Evolutionary conservation across 495 filamentous ascomycete genomes (phyloP), one percentile per base, ranked within the genome.

Genomic region (Neurospora sp.): DNA sequence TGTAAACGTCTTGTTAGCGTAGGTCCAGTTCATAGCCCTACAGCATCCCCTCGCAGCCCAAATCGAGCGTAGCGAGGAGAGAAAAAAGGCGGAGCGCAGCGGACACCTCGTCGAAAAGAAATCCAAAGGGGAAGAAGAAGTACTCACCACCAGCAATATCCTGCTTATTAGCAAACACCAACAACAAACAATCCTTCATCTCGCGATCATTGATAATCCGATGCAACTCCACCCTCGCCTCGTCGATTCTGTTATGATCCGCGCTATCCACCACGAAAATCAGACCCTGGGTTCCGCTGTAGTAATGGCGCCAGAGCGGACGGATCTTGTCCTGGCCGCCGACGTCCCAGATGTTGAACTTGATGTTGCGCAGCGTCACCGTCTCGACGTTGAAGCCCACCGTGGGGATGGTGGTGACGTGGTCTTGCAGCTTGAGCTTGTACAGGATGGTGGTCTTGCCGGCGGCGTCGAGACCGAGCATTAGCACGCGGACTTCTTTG

Each of bases 381-480:
- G 93, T 97, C 86, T 99, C 96, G 80, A 99, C 96, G 85, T 99
- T 99, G 87, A 99, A 99, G 72, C 96, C 96, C 78, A 98, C 96
- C 39, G 96, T 98, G 36, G 96, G 96, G 77, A 99, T 98, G n/a
- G 96, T 98, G 69, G 96, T 98, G 77, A 99, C 94, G 77, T 96
- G 92, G 83, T 97, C 94, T 81, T 97, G 94, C 75, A 98, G 90
- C 88, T 98, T 98, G 81, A 99, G 89, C 87, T 97, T 97, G 89
- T 99, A 99, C n/a, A 99, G 91, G 80, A 99, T 99, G 42, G 96
- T 99, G 34, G 96, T 99, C 88, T 99, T 99, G 83, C 96, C 96
- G 71, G 96, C 96, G 76, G 96, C 96, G 84, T 99, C 96, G 72
- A 99, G 89, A 72, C 96, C 96, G 80, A 99, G 87, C 96, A 99